These are phyloP conservation scores for Chlorella sp. DNA, from an alignment of 139 green algal species.

Conservation along the genomic window DNA sequence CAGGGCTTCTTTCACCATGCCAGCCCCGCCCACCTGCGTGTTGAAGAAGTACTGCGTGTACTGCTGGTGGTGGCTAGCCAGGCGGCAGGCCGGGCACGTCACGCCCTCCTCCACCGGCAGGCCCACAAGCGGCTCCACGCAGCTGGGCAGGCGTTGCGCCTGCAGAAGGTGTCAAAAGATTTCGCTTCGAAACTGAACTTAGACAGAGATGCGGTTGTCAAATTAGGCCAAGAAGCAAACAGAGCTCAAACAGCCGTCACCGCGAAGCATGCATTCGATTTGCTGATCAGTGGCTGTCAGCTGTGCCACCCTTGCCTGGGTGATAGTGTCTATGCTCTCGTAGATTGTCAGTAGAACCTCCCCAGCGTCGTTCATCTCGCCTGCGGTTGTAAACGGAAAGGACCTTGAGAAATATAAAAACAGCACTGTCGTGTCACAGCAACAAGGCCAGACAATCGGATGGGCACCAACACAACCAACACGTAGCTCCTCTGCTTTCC, in stretches of 20 bases:
- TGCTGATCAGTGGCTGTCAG: background rate
- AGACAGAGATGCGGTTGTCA: no score
- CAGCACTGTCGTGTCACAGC: background rate
- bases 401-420: no score
- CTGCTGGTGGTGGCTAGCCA: no score
- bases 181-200: no score
- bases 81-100: background rate
- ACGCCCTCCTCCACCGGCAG: background rate
- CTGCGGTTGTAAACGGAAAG: background rate
- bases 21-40: no score
- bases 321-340: background rate
- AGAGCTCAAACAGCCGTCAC: no score
- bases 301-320: background rate
- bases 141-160: background rate
- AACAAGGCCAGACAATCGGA: background rate
- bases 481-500: background rate
- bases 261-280: no score
- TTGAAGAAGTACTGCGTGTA: no score
- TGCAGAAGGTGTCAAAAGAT: no score
- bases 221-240: no score
- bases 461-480: background rate
- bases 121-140: background rate
- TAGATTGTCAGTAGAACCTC: conserved; percentile 28
- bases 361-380: conserved; percentile 25
- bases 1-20: no score